phyloP scores from a whole-genome alignment of 345 rosid species.

The Camelina laxa region DNA sequence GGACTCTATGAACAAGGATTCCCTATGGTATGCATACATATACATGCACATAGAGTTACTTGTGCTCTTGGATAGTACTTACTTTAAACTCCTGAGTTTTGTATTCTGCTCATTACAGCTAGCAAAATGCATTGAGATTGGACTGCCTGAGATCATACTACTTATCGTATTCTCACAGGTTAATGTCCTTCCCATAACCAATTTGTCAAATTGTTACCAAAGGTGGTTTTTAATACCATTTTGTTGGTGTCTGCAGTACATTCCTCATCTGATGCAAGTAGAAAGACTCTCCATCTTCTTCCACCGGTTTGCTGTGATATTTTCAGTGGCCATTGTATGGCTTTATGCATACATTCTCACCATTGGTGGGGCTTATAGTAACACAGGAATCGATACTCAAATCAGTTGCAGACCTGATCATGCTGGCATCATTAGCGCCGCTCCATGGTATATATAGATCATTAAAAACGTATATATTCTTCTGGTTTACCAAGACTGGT shows the following conservation, averaged over 20 bases:
- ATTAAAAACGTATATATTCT: background rate
- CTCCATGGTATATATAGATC: constrained; percentile 74
- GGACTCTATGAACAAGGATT: constrained; percentile 93
- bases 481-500: background rate
- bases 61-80: background rate
- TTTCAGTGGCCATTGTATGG: constrained; percentile 83
- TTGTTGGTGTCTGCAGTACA: constrained; percentile 58
- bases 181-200: background rate
- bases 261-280: constrained; percentile 64
- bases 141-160: constrained; percentile 76
- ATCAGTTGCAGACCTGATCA: constrained; percentile 79
- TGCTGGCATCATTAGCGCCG: constrained; percentile 73
- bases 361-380: constrained; percentile 78
- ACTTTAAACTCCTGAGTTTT: background rate
- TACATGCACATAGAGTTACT: background rate
- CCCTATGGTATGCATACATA: constrained; percentile 63
- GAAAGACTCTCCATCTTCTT: constrained; percentile 55
- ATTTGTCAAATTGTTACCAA: constrained; percentile 4
- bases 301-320: constrained; percentile 85
- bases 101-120: constrained; percentile 52
- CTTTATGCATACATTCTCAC: constrained; percentile 83
- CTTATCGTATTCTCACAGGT: constrained; percentile 85
- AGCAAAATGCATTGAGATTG: constrained; percentile 92
- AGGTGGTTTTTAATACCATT: background rate
- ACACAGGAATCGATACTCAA: constrained; percentile 65